These are phyloP conservation scores for Pontederia crassipes DNA, from an alignment of 176 grass and related monocot species.

Conservation along the genomic window DNA sequence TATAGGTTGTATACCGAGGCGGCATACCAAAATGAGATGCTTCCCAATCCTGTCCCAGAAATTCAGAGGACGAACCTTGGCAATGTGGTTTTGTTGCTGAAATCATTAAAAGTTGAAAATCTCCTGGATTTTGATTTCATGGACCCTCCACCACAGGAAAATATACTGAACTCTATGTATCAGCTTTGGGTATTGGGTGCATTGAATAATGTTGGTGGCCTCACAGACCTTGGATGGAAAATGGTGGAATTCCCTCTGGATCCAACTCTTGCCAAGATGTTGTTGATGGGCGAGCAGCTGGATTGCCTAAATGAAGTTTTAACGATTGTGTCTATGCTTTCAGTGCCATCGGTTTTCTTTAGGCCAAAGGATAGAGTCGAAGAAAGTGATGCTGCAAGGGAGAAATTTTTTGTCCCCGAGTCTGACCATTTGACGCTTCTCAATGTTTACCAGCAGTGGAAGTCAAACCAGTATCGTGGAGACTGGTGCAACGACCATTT, in stretches of 20 bases:
- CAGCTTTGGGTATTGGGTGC: conserved; percentile 96
- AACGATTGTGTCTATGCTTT: conserved; percentile 99
- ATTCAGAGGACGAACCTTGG: conserved; percentile 96
- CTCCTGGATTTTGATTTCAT: conserved; percentile 97
- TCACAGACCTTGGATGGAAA: conserved; percentile 94
- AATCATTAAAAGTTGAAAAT: conserved; percentile 88
- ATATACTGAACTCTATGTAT: conserved; percentile 99
- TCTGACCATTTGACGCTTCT: conserved; percentile 91
- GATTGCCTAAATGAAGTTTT: conserved; percentile 83
- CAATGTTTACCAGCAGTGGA: conserved; percentile 94
- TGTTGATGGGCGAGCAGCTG: conserved; percentile 88
- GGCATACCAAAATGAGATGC: conserved; percentile 96
- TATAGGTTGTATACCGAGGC: conserved; percentile 90
- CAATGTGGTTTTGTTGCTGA: conserved; percentile 89
- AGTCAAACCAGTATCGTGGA: conserved; percentile 80
- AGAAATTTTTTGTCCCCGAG: conserved; percentile 98
- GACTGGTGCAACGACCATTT: conserved; percentile 99
- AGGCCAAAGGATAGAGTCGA: conserved; percentile 86
- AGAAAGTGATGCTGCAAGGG: conserved; percentile 92
- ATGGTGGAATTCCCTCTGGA: conserved; percentile 99
- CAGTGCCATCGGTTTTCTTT: conserved; percentile 97
- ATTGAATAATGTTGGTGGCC: conserved; percentile 80
- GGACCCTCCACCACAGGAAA: conserved; percentile 96
- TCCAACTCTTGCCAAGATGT: conserved; percentile 90
- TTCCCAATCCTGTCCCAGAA: conserved; percentile 86